Base-by-base conservation (phyloP, 768 basidiomycete genomes). In the Psilocybe subaeruginosa region DNA sequence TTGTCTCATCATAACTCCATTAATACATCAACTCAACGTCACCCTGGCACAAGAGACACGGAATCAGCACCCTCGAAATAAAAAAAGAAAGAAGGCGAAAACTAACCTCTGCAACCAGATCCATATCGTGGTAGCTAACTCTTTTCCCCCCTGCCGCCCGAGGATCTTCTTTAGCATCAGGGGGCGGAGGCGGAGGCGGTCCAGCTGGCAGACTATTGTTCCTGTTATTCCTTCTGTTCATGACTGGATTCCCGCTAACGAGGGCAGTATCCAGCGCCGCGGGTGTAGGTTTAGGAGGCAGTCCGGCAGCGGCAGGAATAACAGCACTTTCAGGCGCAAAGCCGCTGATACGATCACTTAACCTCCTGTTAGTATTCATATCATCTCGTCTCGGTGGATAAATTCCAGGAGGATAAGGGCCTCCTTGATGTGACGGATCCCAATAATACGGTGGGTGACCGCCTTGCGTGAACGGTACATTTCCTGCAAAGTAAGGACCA, bases 81-180 rank as follows among this genome's bases (percentile, higher is more conserved):
- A 43, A 33, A 60, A 51, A n/a, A 54, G 50, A 56, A 57, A 62
- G 60, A 58, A 60, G 63, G 39, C 48, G 45, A 66, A 69, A 47
- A 73, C 77, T 63, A 56, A 83, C 88, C 81, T 92, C 92, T 30
- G 93, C 92, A 66, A 94, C 92, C 73, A 91, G 79, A 78, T 98
- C 96, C 88, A 97, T 92, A 76, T 98, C 96, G 72, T 94, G 89
- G 71, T 98, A 98, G 77, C 92, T 95, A 58, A 98, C 87, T 74
- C 92, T 86, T 76, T 88, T 91, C 48, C 93, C 93, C 35, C 89
- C 91, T 33, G 91, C 90, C 30, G 96, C 93, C 43, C 96, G 82
- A 46, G 96, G 96, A 73, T 98, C 96, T 74, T 95, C 92, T 76
- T 92, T 93, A 31, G 89, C 92, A 75, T 95, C 91, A 57, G 92